Percentiles rank a stretch among this genome's conserved stretches.
Evolutionary conservation across 768 basidiomycete species (phyloP).

Genomic region (Lentinula sp.): DNA sequence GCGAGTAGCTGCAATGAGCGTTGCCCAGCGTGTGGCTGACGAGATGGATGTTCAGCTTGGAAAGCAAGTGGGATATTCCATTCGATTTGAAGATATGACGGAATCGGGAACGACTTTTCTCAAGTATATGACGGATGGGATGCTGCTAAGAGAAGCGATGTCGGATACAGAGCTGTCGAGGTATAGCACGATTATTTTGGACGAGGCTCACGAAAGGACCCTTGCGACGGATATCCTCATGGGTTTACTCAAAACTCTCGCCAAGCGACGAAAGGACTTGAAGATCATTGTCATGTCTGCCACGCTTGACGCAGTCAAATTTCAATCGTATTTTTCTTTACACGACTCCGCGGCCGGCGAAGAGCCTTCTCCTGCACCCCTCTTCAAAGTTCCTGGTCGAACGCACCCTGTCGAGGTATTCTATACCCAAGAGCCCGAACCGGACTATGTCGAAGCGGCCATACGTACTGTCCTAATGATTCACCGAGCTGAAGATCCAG

Average conservation of each 20-base stretch:
- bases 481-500: constrained; percentile 89
- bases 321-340: constrained; percentile 87
- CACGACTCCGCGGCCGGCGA: constrained; percentile 22
- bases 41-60: constrained; percentile 98
- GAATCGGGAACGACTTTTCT: constrained; percentile 86
- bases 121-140: constrained; percentile 99
- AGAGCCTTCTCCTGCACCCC: constrained; percentile 42
- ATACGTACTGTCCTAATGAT: constrained; percentile 97
- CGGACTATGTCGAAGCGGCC: constrained; percentile 95
- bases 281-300: constrained; percentile 99
- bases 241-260: constrained; percentile 87
- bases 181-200: constrained; percentile 97
- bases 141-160: constrained; percentile 98
- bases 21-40: constrained; percentile 96
- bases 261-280: constrained; percentile 76
- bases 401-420: constrained; percentile 96
- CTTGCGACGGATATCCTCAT: constrained; percentile 97
- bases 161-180: constrained; percentile 84
- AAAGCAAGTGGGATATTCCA: constrained; percentile 94
- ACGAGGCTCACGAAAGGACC: constrained; percentile 98
- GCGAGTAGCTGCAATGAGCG: constrained; percentile 96
- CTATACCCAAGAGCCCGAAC: constrained; percentile 88
- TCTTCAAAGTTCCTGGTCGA: constrained; percentile 89
- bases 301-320: constrained; percentile 93
- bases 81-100: constrained; percentile 98